phyloP scores from a whole-genome alignment of 2,329 filamentous ascomycete genomes.

The Stachybotrys echinatus region DNA sequence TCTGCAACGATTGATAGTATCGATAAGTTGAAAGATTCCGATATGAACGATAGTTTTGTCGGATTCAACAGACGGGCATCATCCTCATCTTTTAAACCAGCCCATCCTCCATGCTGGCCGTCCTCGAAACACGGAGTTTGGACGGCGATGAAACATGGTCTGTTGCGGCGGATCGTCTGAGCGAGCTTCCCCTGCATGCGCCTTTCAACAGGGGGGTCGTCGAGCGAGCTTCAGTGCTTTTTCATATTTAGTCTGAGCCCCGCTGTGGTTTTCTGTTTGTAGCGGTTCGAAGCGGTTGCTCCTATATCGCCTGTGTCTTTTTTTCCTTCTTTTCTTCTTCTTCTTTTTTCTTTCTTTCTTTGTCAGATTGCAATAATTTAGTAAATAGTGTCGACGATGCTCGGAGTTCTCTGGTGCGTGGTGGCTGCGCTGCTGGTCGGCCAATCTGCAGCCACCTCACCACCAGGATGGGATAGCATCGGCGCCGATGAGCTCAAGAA shows the following conservation, averaged over 20 bases:
- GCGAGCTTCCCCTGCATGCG: not conserved
- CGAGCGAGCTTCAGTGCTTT: too few species aligned
- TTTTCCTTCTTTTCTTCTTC: not conserved
- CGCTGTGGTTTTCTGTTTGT: too few species aligned
- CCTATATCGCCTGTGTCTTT: not conserved
- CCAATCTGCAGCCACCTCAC: not conserved
- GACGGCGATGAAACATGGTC: constrained; percentile 1
- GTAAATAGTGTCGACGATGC: not conserved
- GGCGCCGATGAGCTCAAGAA: constrained; percentile 5
- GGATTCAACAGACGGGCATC: not conserved
- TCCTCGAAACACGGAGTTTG: not conserved
- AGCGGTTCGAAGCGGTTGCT: too few species aligned
- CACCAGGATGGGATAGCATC: constrained; percentile 5
- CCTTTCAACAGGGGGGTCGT: too few species aligned
- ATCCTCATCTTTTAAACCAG: not conserved
- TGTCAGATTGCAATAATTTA: too few species aligned
- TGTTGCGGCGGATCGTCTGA: not conserved
- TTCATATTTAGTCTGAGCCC: not conserved
- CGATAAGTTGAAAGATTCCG: too few species aligned
- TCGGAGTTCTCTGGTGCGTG: not conserved
- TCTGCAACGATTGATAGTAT: too few species aligned
- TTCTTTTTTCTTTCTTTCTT: not conserved
- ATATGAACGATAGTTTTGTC: too few species aligned
- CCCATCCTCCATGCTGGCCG: not conserved
- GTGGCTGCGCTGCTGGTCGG: constrained; percentile 3